Conservation (phyloP, 352 stramenopile genomes). For the Phytophthora citricola region DNA sequence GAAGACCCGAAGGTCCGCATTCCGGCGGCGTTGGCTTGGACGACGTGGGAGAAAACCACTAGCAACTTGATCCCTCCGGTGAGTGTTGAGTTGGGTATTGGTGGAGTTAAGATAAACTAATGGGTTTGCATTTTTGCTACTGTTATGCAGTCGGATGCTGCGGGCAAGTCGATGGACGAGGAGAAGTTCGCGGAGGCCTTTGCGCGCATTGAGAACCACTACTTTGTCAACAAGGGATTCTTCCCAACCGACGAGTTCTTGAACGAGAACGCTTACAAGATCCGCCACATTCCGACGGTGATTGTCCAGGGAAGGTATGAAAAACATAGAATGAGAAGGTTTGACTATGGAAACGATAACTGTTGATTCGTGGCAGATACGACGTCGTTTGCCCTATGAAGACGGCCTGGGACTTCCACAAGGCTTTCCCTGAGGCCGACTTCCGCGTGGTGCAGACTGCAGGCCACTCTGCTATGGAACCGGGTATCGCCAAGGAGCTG, state of each 20-base stretch:
- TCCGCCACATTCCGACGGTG: conserved; percentile 92
- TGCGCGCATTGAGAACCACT: conserved; percentile 94
- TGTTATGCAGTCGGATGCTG: conserved; percentile 49
- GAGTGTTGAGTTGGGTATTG: conserved; percentile 15
- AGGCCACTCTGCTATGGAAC: conserved; percentile 79
- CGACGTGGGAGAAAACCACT: conserved; percentile 91
- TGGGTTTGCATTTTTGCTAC: conserved; percentile 5
- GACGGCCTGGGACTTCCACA: conserved; percentile 90
- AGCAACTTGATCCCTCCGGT: conserved; percentile 83
- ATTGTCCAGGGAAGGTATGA: conserved; percentile 90
- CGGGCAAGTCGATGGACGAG: conserved; percentile 83
- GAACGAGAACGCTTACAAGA: conserved; percentile 91
- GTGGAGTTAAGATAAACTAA: background rate
- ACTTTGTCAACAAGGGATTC: conserved; percentile 92
- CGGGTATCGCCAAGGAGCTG: conserved; percentile 75
- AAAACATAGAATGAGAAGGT: background rate
- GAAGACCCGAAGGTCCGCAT: conserved; percentile 86
- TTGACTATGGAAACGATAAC: background rate
- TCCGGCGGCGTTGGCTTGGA: conserved; percentile 89
- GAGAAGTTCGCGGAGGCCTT: conserved; percentile 90
- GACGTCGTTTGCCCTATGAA: conserved; percentile 91
- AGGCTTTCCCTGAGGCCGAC: conserved; percentile 70
- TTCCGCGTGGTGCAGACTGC: conserved; percentile 79
- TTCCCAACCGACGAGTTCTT: conserved; percentile 90
- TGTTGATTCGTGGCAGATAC: conserved; percentile 52